These are phyloP conservation scores for Candida mesenterica DNA, from an alignment of 1,139 yeast genomes.

Conservation along the genomic window DNA sequence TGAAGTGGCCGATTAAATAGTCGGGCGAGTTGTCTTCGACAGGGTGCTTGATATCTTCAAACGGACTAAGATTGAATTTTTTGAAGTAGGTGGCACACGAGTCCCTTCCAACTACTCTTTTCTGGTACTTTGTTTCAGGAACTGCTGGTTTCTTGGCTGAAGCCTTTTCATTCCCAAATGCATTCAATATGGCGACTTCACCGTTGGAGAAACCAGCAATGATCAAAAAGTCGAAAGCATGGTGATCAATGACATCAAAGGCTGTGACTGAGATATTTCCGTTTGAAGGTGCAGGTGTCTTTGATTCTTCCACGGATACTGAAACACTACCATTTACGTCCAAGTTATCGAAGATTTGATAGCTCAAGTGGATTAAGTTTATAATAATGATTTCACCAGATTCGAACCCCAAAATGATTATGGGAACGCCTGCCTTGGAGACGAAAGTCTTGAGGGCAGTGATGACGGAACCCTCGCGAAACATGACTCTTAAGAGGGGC, in stretches of 20 bases:
- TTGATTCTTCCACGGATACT: too few relatives aligned
- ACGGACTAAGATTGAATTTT: constrained; percentile 38
- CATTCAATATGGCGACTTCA: constrained; percentile 38
- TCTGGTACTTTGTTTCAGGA: constrained; percentile 22
- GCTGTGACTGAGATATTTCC: constrained; percentile 29
- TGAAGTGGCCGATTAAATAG: constrained; percentile 53
- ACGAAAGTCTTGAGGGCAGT: constrained; percentile 32
- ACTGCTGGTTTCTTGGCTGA: too few relatives aligned
- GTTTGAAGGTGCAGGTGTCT: constrained; percentile 6
- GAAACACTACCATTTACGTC: constrained; percentile 14
- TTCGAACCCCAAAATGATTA: constrained; percentile 36
- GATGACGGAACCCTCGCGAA: constrained; percentile 25
- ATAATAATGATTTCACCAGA: constrained; percentile 35
- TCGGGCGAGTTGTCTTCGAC: constrained; percentile 9
- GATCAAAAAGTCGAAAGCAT: constrained; percentile 30
- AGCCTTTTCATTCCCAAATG: constrained; percentile 16
- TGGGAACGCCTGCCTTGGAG: constrained; percentile 20
- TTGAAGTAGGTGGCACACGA: constrained; percentile 38
- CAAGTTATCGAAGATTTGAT: constrained; percentile 27
- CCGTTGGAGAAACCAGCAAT: constrained; percentile 44
- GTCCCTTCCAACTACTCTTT: constrained; percentile 34
- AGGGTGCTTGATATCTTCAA: constrained; percentile 5
- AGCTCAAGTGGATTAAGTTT: constrained; percentile 28
- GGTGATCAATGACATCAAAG: constrained; percentile 32
- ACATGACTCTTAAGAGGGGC: constrained; percentile 36